Evolutionary conservation across 1,284 basidiomycete genomes (phyloP).

Genomic region (Irpex sp.): DNA sequence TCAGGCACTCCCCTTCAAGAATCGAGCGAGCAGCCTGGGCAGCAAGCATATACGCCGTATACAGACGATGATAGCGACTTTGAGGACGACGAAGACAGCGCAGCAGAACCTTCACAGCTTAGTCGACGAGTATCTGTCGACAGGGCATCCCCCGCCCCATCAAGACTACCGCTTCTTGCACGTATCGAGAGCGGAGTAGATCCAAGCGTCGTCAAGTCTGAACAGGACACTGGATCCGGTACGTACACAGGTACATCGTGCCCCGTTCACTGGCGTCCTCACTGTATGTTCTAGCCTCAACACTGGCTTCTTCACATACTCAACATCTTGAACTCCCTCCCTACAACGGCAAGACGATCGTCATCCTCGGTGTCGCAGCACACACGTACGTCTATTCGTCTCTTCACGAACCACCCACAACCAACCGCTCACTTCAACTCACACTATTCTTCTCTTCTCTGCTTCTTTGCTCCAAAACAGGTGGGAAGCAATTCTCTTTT

Average conservation of each 20-base stretch:
- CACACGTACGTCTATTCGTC: constrained; percentile 15
- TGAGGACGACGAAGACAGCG: constrained; percentile 9
- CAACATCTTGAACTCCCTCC: not conserved
- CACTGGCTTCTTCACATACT: not conserved
- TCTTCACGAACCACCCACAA: too few species aligned
- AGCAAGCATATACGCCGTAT: not conserved
- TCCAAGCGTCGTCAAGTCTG: not conserved
- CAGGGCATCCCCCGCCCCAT: not conserved
- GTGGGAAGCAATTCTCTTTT: constrained; percentile 11
- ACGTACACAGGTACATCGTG: too few species aligned
- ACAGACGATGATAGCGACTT: constrained; percentile 15
- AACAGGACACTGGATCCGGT: not conserved
- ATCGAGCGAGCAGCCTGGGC: not conserved
- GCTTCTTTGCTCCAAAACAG: too few species aligned
- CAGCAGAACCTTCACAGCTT: constrained; percentile 7
- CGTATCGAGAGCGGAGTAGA: not conserved
- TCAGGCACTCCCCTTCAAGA: not conserved
- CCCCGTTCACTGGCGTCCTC: not conserved
- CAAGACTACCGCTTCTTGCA: not conserved
- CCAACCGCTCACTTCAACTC: too few species aligned
- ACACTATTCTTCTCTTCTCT: too few species aligned
- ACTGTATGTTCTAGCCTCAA: not conserved
- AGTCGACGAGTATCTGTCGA: not conserved
- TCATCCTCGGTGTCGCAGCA: constrained; percentile 12
- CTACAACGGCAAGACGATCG: constrained; percentile 4